Base-by-base conservation (phyloP, 1,284 basidiomycete species). In the Moesziomyces antarcticus region DNA sequence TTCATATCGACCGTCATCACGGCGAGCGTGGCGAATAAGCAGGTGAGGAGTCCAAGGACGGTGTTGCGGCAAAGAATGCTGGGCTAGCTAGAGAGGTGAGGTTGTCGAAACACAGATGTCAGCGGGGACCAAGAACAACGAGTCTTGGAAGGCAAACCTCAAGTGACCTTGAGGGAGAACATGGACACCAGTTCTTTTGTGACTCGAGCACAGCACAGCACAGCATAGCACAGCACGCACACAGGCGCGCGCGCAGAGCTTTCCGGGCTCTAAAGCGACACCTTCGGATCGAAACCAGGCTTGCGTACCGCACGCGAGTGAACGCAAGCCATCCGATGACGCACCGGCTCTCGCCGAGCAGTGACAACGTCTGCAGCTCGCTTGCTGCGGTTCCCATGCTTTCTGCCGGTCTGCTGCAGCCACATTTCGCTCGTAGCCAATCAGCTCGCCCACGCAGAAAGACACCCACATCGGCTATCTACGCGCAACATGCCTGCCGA, bases 1-100 rank as follows among this genome's bases (percentile, higher is more conserved):
- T 7, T 50, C 20, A 41, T 42, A 13, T 56, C 54, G 54, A 56
- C 20, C 35, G 54, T 56, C 35, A 49, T 56, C 21, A 25, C 43
- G 8, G 52, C 52, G 30, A 54, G n/a, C 9, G 24, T 14, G n/a
- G 52, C 52, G 27, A 54, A 8, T 3, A 46, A 20, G 5, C 37
- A 10, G 30, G 4, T 20, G 52, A 46, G 5, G 43, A 46, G n/a
- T 14, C 24, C 6, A n/a, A 46, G 5, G 16, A n/a, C 7, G 9
- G 22, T 3, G 24, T 24, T 20, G 37, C 37, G 14, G 37, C 13
- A 4, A 1, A 18, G 8, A 40, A 40, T 40, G 37, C 18, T n/a
- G 37, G 14, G 14, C 16, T n/a, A 40, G 37, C 37, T 3, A 40
- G 37, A 40, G 37, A 40, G 16, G 16, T 0, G 37, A 40, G 0